Conservation (phyloP, 345 rosid genomes). For the Chamaenerion angustifolium region DNA sequence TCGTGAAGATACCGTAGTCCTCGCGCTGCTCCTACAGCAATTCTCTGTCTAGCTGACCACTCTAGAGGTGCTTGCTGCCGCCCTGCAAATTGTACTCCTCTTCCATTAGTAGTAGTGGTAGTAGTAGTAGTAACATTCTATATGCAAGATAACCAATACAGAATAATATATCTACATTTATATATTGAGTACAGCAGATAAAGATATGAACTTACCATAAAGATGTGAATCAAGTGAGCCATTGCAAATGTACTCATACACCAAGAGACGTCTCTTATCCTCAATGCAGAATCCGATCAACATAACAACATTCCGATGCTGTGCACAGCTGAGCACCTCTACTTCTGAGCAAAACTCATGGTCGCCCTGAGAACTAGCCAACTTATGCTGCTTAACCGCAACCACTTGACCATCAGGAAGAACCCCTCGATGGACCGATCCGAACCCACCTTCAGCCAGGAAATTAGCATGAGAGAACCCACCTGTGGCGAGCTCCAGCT, state of each 20-base stretch:
- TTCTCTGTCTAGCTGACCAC: conserved; percentile 90
- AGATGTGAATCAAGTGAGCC: conserved; percentile 95
- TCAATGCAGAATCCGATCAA: conserved; percentile 94
- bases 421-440: conserved; percentile 94
- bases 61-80: conserved; percentile 48
- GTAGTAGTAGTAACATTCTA: not conserved
- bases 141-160: too few relatives aligned
- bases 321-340: conserved; percentile 98
- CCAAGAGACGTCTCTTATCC: conserved; percentile 83
- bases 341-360: conserved; percentile 97
- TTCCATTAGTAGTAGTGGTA: not conserved
- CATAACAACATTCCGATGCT: conserved; percentile 96
- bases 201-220: conserved; percentile 36
- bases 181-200: too few relatives aligned
- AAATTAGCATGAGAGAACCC: conserved; percentile 97
- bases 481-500: conserved; percentile 93
- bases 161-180: too few relatives aligned
- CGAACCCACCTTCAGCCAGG: conserved; percentile 98
- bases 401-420: conserved; percentile 97
- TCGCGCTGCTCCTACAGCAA: conserved; percentile 97
- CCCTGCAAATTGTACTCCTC: conserved; percentile 37
- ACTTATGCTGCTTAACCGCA: conserved; percentile 95
- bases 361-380: conserved; percentile 99
- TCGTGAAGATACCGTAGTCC: conserved; percentile 98
- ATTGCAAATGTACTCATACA: conserved; percentile 93